Percentiles rank a stretch among this genome's conserved stretches.
Evolutionary conservation across 306 rosid genomes (phyloP).

Genomic region (Psophocarpus tetragonolobus): DNA sequence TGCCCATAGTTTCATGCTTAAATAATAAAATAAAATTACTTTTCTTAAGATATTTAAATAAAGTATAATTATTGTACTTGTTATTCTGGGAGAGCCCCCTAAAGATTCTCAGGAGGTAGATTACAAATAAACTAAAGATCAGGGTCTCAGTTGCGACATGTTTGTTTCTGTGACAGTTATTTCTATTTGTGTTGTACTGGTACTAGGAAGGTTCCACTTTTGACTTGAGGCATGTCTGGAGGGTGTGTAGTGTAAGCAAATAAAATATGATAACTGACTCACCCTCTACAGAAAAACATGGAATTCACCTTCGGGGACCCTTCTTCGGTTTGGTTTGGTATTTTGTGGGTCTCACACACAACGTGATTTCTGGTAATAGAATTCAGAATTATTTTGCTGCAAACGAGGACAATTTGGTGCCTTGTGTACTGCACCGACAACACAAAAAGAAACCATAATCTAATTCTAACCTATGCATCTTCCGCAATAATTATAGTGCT

Average conservation of each 20-base stretch:
- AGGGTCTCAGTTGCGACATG: background rate
- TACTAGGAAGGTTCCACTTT: slow-evolving; percentile 11
- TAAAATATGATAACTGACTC: background rate
- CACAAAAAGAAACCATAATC: background rate
- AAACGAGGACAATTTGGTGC: background rate
- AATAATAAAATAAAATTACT: background rate
- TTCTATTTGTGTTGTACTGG: background rate
- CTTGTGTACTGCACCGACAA: background rate
- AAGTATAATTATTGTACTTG: background rate
- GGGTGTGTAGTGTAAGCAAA: background rate
- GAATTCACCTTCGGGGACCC: slow-evolving; percentile 6
- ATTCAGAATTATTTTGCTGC: background rate
- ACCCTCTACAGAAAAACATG: background rate
- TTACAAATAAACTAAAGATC: background rate
- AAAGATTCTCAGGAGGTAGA: background rate
- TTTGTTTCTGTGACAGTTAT: background rate
- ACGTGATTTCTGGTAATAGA: background rate
- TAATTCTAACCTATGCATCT: background rate
- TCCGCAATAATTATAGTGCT: background rate
- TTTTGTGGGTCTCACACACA: background rate
- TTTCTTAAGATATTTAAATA: background rate
- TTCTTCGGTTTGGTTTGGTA: background rate
- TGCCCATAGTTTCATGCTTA: background rate
- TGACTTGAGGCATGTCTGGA: background rate
- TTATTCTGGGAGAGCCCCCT: background rate